Evolutionary conservation across 2,329 filamentous ascomycete species (phyloP).

Genomic region (Pseudohalonectria lignicola): DNA sequence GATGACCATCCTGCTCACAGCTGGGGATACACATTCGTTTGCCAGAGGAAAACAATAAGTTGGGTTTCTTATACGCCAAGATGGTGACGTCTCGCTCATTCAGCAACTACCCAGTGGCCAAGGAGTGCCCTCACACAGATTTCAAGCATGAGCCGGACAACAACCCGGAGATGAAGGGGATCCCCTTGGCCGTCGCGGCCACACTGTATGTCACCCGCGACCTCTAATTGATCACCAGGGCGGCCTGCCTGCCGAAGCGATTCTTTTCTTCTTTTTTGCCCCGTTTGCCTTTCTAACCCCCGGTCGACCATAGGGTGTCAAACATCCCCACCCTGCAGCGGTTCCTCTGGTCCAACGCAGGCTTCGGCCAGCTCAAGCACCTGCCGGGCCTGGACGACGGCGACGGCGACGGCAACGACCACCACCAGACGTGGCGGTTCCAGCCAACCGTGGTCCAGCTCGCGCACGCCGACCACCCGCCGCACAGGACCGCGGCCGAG

Average conservation of each 20-base stretch:
- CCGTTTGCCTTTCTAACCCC: background rate
- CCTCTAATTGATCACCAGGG: slow-evolving; percentile 2
- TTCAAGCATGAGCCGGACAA: slow-evolving; percentile 30
- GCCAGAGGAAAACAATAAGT: too few species aligned
- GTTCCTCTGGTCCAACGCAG: slow-evolving; percentile 59
- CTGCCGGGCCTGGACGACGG: slow-evolving; percentile 33
- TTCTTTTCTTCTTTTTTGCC: background rate
- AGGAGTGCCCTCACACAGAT: slow-evolving; percentile 21
- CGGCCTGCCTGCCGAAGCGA: too few species aligned
- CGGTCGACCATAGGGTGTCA: slow-evolving; percentile 34
- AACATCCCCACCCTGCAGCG: slow-evolving; percentile 50
- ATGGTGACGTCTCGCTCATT: too few species aligned
- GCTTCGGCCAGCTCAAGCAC: slow-evolving; percentile 35
- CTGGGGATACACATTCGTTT: too few species aligned
- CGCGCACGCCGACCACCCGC: slow-evolving; percentile 17
- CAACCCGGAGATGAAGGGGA: slow-evolving; percentile 62
- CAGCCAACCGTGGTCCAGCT: slow-evolving; percentile 49
- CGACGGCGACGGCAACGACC: too few species aligned
- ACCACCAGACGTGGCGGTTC: slow-evolving; percentile 31
- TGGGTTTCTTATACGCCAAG: too few species aligned
- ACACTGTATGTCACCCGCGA: slow-evolving; percentile 12
- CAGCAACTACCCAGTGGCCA: slow-evolving; percentile 30
- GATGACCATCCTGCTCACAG: too few species aligned
- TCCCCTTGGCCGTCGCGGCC: slow-evolving; percentile 44
- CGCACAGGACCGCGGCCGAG: slow-evolving; percentile 25